These are phyloP conservation scores for Multifurca ochricompacta DNA, from an alignment of 768 basidiomycete genomes.

Conservation along the genomic window DNA sequence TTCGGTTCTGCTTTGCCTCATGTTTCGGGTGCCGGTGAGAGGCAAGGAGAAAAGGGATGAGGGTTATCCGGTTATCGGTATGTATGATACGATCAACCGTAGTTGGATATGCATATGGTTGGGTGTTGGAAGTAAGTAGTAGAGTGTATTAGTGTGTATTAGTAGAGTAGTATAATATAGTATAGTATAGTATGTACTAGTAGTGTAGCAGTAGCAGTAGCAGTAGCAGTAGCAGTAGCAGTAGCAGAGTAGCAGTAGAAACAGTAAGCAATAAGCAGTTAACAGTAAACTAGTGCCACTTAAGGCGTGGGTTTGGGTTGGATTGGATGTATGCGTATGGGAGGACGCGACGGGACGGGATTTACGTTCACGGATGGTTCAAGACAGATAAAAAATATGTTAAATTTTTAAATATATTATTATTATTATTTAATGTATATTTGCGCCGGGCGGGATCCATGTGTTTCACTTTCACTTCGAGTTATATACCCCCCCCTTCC, in stretches of 20 bases:
- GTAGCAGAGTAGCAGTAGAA: too few relatives aligned
- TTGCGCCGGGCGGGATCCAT: slow-evolving; percentile 23
- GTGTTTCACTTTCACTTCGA: slow-evolving; percentile 31
- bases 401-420: not conserved
- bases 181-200: too few relatives aligned
- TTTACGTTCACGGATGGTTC: slow-evolving; percentile 17
- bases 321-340: not conserved
- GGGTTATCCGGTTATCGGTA: slow-evolving; percentile 6
- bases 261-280: too few relatives aligned
- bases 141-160: too few relatives aligned
- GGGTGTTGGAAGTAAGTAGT: not conserved
- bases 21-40: slow-evolving; percentile 12
- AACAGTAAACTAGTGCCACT: too few relatives aligned
- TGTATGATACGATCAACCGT: slow-evolving; percentile 1
- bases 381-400: too few relatives aligned
- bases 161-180: too few relatives aligned
- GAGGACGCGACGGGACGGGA: slow-evolving; percentile 14
- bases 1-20: slow-evolving; percentile 16
- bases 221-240: too few relatives aligned
- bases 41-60: not conserved
- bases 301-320: too few relatives aligned
- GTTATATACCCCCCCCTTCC: slow-evolving; percentile 30
- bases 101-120: not conserved
- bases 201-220: too few relatives aligned
- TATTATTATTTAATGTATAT: too few relatives aligned